Evolutionary conservation across 75 land plant species (phyloP).

Genomic region (Selaginella tamariscina): DNA sequence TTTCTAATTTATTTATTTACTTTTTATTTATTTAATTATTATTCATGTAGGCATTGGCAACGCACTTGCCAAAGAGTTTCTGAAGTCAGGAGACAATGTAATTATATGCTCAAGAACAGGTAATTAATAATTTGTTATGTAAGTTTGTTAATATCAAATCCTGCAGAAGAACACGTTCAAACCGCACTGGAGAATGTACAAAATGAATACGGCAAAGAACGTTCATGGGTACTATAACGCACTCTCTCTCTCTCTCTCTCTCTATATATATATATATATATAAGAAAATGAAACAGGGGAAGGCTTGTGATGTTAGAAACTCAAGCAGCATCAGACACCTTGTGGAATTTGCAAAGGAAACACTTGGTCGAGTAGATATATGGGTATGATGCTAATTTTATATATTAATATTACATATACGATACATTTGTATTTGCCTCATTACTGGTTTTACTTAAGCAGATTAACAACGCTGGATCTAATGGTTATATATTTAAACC

Average conservation of each 20-base stretch:
- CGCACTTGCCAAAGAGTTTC: constrained; percentile 78
- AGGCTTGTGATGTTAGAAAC: constrained; percentile 77
- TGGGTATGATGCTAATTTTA: constrained; percentile 77
- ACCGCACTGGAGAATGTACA: constrained; percentile 43
- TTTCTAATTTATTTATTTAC: background rate
- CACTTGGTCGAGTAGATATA: constrained; percentile 61
- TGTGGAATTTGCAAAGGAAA: constrained; percentile 49
- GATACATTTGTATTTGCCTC: too few species aligned
- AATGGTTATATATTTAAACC: constrained; percentile 94
- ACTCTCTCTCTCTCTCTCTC: too few species aligned
- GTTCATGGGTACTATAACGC: constrained; percentile 70
- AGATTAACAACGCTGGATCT: constrained; percentile 99
- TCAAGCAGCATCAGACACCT: constrained; percentile 54
- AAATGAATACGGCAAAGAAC: constrained; percentile 72
- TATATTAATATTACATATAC: too few species aligned
- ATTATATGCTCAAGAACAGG: constrained; percentile 93
- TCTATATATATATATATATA: background rate
- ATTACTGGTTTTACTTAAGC: constrained; percentile 12
- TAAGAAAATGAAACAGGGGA: constrained; percentile 48
- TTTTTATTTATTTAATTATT: background rate
- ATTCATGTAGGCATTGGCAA: constrained; percentile 60
- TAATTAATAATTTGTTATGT: constrained; percentile 11
- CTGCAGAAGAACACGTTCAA: constrained; percentile 68
- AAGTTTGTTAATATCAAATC: background rate
- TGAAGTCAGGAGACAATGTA: constrained; percentile 78